Evolutionary conservation across 345 rosid genomes (phyloP).

Genomic region (Cochlearia excelsa): DNA sequence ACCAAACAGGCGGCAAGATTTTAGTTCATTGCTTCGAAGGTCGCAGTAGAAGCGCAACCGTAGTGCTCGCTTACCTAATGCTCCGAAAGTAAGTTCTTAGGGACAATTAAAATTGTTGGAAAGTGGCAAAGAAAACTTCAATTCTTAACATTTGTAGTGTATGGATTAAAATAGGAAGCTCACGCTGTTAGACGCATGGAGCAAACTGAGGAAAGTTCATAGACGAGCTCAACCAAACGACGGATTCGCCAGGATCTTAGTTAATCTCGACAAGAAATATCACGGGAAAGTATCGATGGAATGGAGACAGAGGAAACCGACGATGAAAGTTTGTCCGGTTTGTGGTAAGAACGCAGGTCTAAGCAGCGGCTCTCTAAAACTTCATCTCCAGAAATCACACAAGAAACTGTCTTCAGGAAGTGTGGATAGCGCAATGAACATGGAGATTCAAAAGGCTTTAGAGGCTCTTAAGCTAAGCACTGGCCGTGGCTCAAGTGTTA

Average conservation of each 20-base stretch:
- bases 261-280: constrained; percentile 62
- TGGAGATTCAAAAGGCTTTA: constrained; percentile 92
- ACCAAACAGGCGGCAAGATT: constrained; percentile 65
- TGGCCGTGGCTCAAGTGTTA: constrained; percentile 53
- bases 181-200: constrained; percentile 81
- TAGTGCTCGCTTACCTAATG: constrained; percentile 85
- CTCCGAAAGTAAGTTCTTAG: constrained; percentile 68
- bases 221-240: constrained; percentile 97
- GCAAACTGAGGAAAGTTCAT: constrained; percentile 66
- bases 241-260: constrained; percentile 71
- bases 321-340: constrained; percentile 84
- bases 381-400: constrained; percentile 87
- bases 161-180: constrained; percentile 51
- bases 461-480: constrained; percentile 71
- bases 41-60: constrained; percentile 92
- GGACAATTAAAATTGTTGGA: not conserved
- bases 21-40: constrained; percentile 99
- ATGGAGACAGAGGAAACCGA: constrained; percentile 85
- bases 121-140: not conserved
- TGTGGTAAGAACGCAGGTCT: constrained; percentile 95
- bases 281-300: constrained; percentile 91
- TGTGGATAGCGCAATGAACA: constrained; percentile 98
- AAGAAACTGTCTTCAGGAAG: constrained; percentile 88
- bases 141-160: constrained; percentile 5
- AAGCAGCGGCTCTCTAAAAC: constrained; percentile 90